Base-by-base conservation (phyloP, 495 filamentous ascomycete species). In the Neurospora sp. region DNA sequence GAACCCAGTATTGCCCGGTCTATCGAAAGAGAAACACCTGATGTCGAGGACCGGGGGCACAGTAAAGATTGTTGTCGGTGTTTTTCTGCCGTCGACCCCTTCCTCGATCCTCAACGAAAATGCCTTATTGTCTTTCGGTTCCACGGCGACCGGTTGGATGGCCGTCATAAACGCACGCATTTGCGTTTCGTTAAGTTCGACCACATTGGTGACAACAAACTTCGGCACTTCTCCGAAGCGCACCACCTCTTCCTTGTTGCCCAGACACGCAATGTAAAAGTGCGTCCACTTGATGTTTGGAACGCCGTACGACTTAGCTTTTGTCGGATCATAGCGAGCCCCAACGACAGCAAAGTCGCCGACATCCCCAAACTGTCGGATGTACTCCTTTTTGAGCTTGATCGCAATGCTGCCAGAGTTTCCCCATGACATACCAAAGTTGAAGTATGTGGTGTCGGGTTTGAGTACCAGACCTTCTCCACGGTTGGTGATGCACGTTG, bases 321-420 rank as follows among this genome's bases (percentile, higher is more conserved):
- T 89, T 68, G 82, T 84, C 12, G 88, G 81, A 73, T 91, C 87
- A 74, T 90, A 93, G 2, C 86, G 85, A 8, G 87, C 93, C 5
- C 92, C 94, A 40, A 97, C 81, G 8, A 95, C 85, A 2, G 91
- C 89, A 75, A 97, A 91, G 78, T 97, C 94, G 1, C 91, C 89
- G 48, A 92, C 90, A 75, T 96, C 93, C 2, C 93, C 94, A 75
- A 94, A 85, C 7, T 89, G 88, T 22, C 83, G 84, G n/a, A 97
- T 91, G 73, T 96, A 97, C 75, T 96, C 93, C 75, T 94, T 96
- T 79, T 97, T 97, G 38, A 97, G 78, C 81, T 97, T 97, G 76
- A 97, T 92, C 81, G 89, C 91, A 37, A 86, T 85, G 69, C 84
- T 85, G 41, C 75, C 82, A 41, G 80, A 85, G 59, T 68, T 73